Evolutionary conservation across 2,329 filamentous ascomycete genomes (phyloP).

Genomic region (Hypoxylon rubiginosum): DNA sequence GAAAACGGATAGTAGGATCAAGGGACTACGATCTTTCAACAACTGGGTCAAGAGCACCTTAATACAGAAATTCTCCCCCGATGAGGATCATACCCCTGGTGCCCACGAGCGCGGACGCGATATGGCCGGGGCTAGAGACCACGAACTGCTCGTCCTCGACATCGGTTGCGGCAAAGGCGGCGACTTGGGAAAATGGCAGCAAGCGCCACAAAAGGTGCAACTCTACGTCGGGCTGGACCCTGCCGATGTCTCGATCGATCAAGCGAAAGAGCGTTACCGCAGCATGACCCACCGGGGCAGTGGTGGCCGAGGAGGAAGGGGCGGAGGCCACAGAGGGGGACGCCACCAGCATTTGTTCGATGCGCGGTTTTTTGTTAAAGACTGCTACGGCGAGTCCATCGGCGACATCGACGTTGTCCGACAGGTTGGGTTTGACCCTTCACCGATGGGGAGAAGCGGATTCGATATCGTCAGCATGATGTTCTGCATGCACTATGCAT

Average conservation of each 20-base stretch:
- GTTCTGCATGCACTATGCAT: conserved; percentile 99
- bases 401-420: conserved; percentile 84
- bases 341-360: conserved; percentile 77
- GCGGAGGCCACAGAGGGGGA: conserved; percentile 58
- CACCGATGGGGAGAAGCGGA: conserved; percentile 79
- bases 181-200: conserved; percentile 95
- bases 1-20: conserved; percentile 93
- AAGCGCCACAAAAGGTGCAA: conserved; percentile 89
- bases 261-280: conserved; percentile 86
- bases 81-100: conserved; percentile 77
- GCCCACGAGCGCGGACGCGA: conserved; percentile 66
- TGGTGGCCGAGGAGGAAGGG: conserved; percentile 58
- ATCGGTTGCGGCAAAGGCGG: conserved; percentile 98
- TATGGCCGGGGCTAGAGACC: conserved; percentile 58
- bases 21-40: conserved; percentile 93
- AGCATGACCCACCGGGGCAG: conserved; percentile 74
- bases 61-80: conserved; percentile 94
- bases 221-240: conserved; percentile 96
- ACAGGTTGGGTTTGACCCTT: conserved; percentile 88
- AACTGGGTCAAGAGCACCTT: conserved; percentile 99
- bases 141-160: conserved; percentile 85
- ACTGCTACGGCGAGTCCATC: conserved; percentile 90
- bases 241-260: conserved; percentile 90
- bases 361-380: conserved; percentile 88
- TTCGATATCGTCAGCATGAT: conserved; percentile 99